phyloP scores from a whole-genome alignment of 129 eudicot genomes.

The Ambrosia artemisiifolia region DNA sequence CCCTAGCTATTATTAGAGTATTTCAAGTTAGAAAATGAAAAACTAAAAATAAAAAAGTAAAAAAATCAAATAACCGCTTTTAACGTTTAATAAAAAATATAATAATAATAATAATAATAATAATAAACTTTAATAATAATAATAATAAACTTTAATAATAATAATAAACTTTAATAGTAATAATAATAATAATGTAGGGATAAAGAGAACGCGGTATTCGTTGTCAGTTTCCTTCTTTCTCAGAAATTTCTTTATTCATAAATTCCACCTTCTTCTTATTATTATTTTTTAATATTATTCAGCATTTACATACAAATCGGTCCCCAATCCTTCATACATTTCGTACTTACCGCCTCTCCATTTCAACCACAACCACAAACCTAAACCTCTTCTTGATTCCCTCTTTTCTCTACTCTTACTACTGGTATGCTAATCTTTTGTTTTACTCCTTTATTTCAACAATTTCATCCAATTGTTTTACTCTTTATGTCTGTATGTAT shows the following conservation, averaged over 20 bases:
- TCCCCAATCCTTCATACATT: background rate
- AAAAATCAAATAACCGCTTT: too few relatives aligned
- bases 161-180: too few relatives aligned
- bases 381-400: background rate
- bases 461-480: background rate
- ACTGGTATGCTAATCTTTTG: conserved; percentile 20
- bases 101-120: too few relatives aligned
- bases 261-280: background rate
- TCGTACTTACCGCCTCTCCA: too few relatives aligned
- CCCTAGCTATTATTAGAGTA: too few relatives aligned
- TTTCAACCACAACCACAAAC: too few relatives aligned
- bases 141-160: too few relatives aligned
- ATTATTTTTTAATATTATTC: background rate
- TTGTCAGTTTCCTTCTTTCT: conserved; percentile 29
- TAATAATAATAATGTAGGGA: too few relatives aligned
- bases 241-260: conserved; percentile 29
- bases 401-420: background rate
- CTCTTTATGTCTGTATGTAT: background rate
- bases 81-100: too few relatives aligned
- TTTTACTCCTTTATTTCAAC: background rate
- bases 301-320: background rate
- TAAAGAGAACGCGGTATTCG: conserved; percentile 20
- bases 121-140: too few relatives aligned
- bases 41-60: too few relatives aligned
- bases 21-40: too few relatives aligned